Conservation (phyloP, 768 basidiomycete genomes). For the Pleurotus djamor region DNA sequence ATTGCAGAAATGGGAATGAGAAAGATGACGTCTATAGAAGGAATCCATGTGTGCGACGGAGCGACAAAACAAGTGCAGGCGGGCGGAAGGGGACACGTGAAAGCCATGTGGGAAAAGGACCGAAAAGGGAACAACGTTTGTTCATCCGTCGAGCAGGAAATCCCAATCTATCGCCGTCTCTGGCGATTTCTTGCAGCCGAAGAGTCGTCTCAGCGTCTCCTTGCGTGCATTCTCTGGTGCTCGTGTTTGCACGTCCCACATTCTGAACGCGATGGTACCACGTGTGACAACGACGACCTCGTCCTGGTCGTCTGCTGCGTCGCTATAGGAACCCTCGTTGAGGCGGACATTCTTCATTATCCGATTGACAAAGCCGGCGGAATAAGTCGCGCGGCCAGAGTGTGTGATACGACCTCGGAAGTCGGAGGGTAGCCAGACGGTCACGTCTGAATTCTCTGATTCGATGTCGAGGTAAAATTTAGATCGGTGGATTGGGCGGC, state of each 20-base stretch:
- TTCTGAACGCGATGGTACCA: conserved; percentile 65
- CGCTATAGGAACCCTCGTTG: conserved; percentile 32
- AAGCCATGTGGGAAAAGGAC: conserved; percentile 8
- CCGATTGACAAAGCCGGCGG: conserved; percentile 72
- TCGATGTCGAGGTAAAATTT: conserved; percentile 65
- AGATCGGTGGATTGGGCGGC: conserved; percentile 50
- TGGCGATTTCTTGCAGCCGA: conserved; percentile 57
- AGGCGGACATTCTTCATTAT: conserved; percentile 53
- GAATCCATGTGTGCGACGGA: background rate
- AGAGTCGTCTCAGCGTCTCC: conserved; percentile 64
- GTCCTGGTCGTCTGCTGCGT: conserved; percentile 43
- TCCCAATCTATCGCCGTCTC: conserved; percentile 73
- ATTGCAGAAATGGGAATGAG: background rate
- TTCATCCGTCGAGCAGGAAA: conserved; percentile 70
- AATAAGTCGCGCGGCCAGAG: conserved; percentile 52
- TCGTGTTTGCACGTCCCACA: conserved; percentile 75
- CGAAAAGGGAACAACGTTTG: conserved; percentile 10
- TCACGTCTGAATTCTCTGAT: conserved; percentile 66
- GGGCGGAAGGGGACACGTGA: conserved; percentile 5
- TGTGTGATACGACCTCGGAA: conserved; percentile 68
- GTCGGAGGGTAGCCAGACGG: conserved; percentile 77
- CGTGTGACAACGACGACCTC: conserved; percentile 61
- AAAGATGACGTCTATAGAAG: background rate
- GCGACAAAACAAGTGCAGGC: conserved; percentile 12
- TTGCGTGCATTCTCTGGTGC: conserved; percentile 61